Base-by-base conservation (phyloP, 768 basidiomycete genomes). In the Auricularia cornea region DNA sequence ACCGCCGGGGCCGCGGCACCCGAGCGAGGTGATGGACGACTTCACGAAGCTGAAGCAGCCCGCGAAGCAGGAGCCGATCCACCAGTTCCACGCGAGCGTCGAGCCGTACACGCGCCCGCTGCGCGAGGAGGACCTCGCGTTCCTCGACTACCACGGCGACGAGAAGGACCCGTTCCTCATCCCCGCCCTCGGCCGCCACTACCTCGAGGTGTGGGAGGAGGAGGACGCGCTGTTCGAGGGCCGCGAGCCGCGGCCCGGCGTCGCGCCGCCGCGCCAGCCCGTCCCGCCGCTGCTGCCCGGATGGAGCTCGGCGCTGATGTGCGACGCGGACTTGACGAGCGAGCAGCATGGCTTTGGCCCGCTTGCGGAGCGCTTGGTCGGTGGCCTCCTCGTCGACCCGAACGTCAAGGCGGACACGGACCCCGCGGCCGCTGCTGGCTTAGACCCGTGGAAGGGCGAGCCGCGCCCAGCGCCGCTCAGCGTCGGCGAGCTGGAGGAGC, bases 91-190 rank as follows among this genome's bases (percentile, higher is more conserved):
- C 74, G 79, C 88, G 29, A 89, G 86, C 69, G 84, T 96, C 56
- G 96, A 98, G 70, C 89, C 91, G 12, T 99, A 90, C 80, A 79
- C 95, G 70, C 87, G 94, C 60, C 84, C 85, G 28, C 86, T 98
- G 52, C 89, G 89, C 66, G 97, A 98, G 75, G 97, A 98, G 74
- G 97, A 99, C 71, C 77, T 98, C 31, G 96, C 96, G 2, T 95
- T 94, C 74, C 80, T 99, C 60, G 90, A 92, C 64, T 90, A 90
- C 69, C 87, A 88, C 12, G 74, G 76, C n/a, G 94, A 98, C 69
- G 94, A 97, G 65, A 79, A 91, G 10, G 91, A 94, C 63, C 89
- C 92, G 0, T 97, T 84, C 69, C 75, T 92, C 35, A 84, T 95
- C 75, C 96, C 96, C 31, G 84, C 88, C 62, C 82, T 97, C 1